These are phyloP conservation scores for Trichoderma gamsii DNA, from an alignment of 495 filamentous ascomycete genomes.

Conservation along the genomic window DNA sequence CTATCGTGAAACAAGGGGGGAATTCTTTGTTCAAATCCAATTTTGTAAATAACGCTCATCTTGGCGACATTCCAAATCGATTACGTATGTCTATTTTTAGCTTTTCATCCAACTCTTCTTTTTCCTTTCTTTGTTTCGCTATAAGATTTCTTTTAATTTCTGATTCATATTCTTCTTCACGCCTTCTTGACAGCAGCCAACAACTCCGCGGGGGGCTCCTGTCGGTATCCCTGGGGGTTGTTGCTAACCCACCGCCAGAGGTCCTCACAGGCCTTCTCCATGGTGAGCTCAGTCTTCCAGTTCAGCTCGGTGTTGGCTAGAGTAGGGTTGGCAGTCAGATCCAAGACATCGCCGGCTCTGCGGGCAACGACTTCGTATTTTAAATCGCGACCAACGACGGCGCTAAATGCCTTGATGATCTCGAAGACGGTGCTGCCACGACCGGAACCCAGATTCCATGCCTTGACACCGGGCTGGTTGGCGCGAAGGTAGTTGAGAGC, in stretches of 20 bases:
- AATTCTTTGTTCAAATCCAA: background rate
- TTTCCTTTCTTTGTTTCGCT: background rate
- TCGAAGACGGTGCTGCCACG: slow-evolving; percentile 93
- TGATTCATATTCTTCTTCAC: slow-evolving; percentile 17
- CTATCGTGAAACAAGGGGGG: background rate
- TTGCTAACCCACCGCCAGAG: slow-evolving; percentile 94
- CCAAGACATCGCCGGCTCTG: slow-evolving; percentile 83
- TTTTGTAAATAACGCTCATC: background rate
- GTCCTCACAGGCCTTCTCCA: slow-evolving; percentile 90
- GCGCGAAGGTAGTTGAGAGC: slow-evolving; percentile 88
- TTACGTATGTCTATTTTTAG: slow-evolving; percentile 1
- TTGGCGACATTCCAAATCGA: background rate
- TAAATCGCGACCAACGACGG: slow-evolving; percentile 75
- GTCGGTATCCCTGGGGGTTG: slow-evolving; percentile 91
- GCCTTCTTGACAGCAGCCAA: slow-evolving; percentile 64
- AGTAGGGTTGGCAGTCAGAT: slow-evolving; percentile 87
- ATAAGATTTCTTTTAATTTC: background rate
- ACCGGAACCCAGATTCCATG: slow-evolving; percentile 97
- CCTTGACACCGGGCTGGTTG: slow-evolving; percentile 84
- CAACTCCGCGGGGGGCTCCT: slow-evolving; percentile 79
- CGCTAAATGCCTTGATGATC: slow-evolving; percentile 91
- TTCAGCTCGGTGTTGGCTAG: slow-evolving; percentile 80
- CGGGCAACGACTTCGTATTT: slow-evolving; percentile 81
- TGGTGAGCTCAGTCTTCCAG: slow-evolving; percentile 85
- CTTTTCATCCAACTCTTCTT: background rate